Conservation (phyloP, 2,329 filamentous ascomycete genomes). For the Gaeumannomyces sp. region DNA sequence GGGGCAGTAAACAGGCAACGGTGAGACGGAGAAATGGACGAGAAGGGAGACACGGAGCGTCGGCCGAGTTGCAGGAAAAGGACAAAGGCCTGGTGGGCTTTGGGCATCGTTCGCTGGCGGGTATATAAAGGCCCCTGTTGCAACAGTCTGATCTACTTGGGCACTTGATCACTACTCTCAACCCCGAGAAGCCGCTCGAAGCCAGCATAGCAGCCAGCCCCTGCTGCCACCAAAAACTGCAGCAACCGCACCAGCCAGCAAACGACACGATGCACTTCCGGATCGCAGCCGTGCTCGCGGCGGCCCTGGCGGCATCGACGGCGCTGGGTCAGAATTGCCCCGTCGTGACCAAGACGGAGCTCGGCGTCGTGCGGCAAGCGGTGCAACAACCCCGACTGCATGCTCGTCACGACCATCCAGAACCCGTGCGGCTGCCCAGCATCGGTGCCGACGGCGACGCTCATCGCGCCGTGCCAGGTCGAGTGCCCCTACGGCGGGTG, state of each 20-base stretch:
- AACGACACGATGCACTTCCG: background rate
- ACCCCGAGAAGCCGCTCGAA: too few species aligned
- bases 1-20: too few species aligned
- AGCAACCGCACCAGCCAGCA: background rate
- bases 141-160: background rate
- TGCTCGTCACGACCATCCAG: conserved; percentile 20
- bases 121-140: background rate
- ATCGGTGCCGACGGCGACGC: conserved; percentile 21
- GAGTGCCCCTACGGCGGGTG: conserved; percentile 24
- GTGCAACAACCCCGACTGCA: conserved; percentile 22
- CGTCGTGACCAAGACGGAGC: conserved; percentile 21
- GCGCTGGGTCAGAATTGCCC: conserved; percentile 19
- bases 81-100: background rate
- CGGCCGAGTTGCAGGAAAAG: too few species aligned
- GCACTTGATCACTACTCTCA: background rate
- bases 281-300: background rate
- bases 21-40: too few species aligned
- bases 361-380: conserved; percentile 18
- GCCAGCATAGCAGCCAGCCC: background rate
- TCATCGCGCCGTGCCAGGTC: conserved; percentile 22
- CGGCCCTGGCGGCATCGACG: conserved; percentile 12
- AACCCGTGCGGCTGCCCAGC: conserved; percentile 24
- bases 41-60: background rate
- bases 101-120: too few species aligned
- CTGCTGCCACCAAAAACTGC: too few species aligned